phyloP scores from a whole-genome alignment of 306 rosid species.

The Vachellia pachyceras region DNA sequence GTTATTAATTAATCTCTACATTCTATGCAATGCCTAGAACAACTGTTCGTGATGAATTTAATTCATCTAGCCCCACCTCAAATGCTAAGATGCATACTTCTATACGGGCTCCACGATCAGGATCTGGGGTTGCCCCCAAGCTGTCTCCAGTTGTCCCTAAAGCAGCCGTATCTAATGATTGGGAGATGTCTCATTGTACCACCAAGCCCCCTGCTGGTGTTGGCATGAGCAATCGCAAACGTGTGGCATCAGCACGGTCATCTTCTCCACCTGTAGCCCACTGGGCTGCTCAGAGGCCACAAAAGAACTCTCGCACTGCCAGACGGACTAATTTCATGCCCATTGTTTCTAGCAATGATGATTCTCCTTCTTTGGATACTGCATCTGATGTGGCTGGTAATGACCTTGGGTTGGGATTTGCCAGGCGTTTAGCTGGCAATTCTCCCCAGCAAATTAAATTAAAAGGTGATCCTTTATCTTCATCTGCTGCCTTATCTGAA shows the following conservation, averaged over 20 bases:
- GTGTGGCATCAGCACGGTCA: slow-evolving; percentile 72
- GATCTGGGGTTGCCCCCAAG: slow-evolving; percentile 81
- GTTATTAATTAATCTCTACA: slow-evolving; percentile 33
- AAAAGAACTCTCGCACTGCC: slow-evolving; percentile 95
- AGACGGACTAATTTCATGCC: slow-evolving; percentile 86
- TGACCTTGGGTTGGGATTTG: slow-evolving; percentile 73
- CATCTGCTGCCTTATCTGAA: slow-evolving; percentile 80
- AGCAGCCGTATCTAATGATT: slow-evolving; percentile 77
- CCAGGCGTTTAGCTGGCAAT: slow-evolving; percentile 70
- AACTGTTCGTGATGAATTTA: slow-evolving; percentile 80
- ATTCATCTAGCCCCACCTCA: slow-evolving; percentile 82
- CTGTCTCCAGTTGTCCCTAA: slow-evolving; percentile 84
- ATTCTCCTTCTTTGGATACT: slow-evolving; percentile 67
- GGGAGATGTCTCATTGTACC: slow-evolving; percentile 81
- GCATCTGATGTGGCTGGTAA: slow-evolving; percentile 73
- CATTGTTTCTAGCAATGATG: slow-evolving; percentile 76
- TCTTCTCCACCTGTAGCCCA: slow-evolving; percentile 91
- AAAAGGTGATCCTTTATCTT: slow-evolving; percentile 80
- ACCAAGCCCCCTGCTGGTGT: slow-evolving; percentile 83
- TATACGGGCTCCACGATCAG: slow-evolving; percentile 91
- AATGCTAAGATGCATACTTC: slow-evolving; percentile 72
- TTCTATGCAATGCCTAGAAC: slow-evolving; percentile 56
- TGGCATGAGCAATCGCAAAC: slow-evolving; percentile 84
- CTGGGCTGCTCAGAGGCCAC: slow-evolving; percentile 91
- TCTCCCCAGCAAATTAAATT: slow-evolving; percentile 84